Evolutionary conservation across 106 monocot species (phyloP).

Genomic region (Phalaenopsis equestris): DNA sequence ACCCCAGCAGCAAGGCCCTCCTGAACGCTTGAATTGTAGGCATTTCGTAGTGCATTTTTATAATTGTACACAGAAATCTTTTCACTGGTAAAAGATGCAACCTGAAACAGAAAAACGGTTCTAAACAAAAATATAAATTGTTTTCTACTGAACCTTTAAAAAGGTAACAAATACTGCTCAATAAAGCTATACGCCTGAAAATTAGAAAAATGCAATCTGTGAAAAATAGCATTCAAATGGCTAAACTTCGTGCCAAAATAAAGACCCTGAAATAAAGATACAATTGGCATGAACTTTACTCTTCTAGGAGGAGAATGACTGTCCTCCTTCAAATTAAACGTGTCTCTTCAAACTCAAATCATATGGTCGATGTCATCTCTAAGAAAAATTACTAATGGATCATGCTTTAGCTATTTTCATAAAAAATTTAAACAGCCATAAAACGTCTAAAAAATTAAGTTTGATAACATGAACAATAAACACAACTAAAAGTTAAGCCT

Average conservation of each 20-base stretch:
- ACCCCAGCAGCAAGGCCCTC: conserved; percentile 32
- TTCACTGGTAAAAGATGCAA: conserved; percentile 50
- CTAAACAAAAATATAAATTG: neutral
- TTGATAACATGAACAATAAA: neutral
- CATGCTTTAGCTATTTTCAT: neutral
- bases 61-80: conserved; percentile 24
- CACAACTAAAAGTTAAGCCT: too few species aligned
- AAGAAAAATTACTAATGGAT: neutral
- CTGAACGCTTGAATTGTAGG: conserved; percentile 24
- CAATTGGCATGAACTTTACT: neutral
- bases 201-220: neutral
- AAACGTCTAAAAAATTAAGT: neutral
- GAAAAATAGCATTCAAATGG: neutral
- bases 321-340: neutral
- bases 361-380: neutral
- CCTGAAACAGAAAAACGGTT: conserved; percentile 18
- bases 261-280: too few species aligned
- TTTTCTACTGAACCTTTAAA: neutral
- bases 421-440: neutral
- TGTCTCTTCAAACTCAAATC: neutral
- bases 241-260: neutral
- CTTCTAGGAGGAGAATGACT: neutral
- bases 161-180: too few species aligned
- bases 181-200: neutral
- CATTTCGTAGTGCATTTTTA: conserved; percentile 15